These are phyloP conservation scores for Ophiostoma angusticollis DNA, from an alignment of 2,329 filamentous ascomycete species.

Conservation along the genomic window DNA sequence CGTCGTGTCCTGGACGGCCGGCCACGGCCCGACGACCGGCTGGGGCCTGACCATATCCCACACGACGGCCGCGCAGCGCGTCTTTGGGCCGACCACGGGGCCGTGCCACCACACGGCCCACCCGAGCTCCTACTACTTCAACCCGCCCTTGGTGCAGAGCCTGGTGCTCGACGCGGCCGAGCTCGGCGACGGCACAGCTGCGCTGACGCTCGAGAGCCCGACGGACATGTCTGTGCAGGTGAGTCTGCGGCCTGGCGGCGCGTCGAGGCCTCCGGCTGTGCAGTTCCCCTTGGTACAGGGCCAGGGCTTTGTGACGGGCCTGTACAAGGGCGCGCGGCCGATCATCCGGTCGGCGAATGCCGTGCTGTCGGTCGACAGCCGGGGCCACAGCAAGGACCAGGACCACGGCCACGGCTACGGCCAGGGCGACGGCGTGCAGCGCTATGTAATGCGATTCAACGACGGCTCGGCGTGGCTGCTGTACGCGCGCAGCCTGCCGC, in stretches of 20 bases:
- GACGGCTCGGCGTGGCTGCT: conserved; percentile 68
- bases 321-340: conserved; percentile 60
- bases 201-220: conserved; percentile 37
- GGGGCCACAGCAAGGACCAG: too few relatives aligned
- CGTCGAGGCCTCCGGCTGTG: conserved; percentile 42
- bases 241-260: conserved; percentile 42
- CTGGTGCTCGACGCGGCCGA: conserved; percentile 69
- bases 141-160: conserved; percentile 71
- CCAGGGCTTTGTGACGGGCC: conserved; percentile 72
- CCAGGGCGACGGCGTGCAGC: conserved; percentile 42
- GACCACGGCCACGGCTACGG: too few relatives aligned
- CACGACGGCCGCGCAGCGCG: conserved; percentile 52
- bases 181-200: conserved; percentile 45
- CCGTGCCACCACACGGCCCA: conserved; percentile 6
- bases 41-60: conserved; percentile 73
- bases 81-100: conserved; percentile 45
- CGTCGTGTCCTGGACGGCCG: conserved; percentile 53
- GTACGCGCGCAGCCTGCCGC: conserved; percentile 54
- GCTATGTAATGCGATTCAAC: conserved; percentile 61
- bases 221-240: conserved; percentile 52
- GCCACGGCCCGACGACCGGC: conserved; percentile 47
- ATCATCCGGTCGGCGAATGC: conserved; percentile 52
- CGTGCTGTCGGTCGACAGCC: conserved; percentile 4
- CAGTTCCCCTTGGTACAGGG: conserved; percentile 79
- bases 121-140: conserved; percentile 52